Conservation (phyloP, 2,329 filamentous ascomycete genomes). For the Fusarium citri region DNA sequence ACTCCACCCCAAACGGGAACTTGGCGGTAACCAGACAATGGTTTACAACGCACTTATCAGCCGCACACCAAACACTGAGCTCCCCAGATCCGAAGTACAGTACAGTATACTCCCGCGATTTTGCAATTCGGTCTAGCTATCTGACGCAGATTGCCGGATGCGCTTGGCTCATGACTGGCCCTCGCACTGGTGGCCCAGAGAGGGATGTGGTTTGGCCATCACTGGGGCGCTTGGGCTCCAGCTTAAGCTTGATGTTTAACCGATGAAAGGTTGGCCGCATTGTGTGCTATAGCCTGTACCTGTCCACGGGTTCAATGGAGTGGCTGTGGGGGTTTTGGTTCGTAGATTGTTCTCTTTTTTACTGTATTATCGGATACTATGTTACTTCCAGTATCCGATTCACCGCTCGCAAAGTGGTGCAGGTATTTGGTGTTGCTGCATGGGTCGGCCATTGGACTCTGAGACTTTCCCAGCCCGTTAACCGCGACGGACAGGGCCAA, state of each 20-base stretch:
- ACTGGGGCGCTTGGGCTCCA: neutral
- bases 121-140: constrained; percentile 7
- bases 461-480: neutral
- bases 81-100: neutral
- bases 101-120: constrained; percentile 7
- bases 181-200: constrained; percentile 31
- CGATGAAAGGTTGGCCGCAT: neutral
- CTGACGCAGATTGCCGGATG: constrained; percentile 10
- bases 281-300: neutral
- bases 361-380: neutral
- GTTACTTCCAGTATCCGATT: constrained; percentile 1
- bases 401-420: constrained; percentile 21
- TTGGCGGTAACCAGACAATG: neutral
- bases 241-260: constrained; percentile 8
- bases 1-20: neutral
- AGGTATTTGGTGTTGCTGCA: neutral
- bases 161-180: constrained; percentile 13
- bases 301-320: neutral
- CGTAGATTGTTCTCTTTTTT: neutral
- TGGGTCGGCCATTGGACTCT: neutral
- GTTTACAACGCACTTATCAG: constrained; percentile 5
- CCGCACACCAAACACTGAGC: neutral
- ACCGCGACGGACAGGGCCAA: neutral
- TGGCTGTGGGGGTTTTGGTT: neutral
- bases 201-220: neutral